A percentile compares a stretch with the other conserved stretches of the same genome.
Evolutionary conservation across 257 asterid genomes (phyloP).

Genomic region (Forsythia suspensa): DNA sequence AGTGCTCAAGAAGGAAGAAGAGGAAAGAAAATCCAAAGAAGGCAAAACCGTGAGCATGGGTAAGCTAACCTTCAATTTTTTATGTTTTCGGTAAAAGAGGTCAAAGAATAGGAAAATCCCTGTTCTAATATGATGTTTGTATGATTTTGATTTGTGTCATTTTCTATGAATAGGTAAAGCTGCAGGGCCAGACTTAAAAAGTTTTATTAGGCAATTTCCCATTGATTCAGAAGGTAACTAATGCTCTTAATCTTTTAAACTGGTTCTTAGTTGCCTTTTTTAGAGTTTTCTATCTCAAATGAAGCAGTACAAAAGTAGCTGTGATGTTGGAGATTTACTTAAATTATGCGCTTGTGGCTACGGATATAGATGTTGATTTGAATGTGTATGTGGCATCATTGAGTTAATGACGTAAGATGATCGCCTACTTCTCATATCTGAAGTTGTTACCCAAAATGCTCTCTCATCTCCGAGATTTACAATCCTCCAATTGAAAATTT

Average conservation of each 20-base stretch:
- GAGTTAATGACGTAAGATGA: not conserved
- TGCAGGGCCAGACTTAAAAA: conserved; percentile 74
- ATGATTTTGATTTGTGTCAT: conserved; percentile 3
- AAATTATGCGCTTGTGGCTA: not conserved
- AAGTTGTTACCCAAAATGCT: not conserved
- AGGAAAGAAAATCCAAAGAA: conserved; percentile 64
- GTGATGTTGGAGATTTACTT: not conserved
- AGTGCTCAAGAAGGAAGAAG: conserved; percentile 95
- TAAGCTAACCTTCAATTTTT: conserved; percentile 33
- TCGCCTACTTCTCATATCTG: not conserved
- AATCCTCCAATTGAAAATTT: not conserved
- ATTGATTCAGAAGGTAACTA: conserved; percentile 65
- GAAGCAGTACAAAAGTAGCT: not conserved
- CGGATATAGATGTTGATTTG: not conserved
- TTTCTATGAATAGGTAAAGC: conserved; percentile 51
- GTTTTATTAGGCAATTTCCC: conserved; percentile 70
- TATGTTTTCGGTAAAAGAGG: not conserved
- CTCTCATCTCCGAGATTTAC: not conserved
- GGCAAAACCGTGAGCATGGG: conserved; percentile 57
- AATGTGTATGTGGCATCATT: not conserved
- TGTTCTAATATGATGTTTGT: conserved; percentile 8
- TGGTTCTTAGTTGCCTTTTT: not conserved
- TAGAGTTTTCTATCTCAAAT: not conserved
- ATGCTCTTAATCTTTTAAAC: not conserved
- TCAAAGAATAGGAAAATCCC: not conserved